Evolutionary conservation across 495 filamentous ascomycete species (phyloP).

Genomic region (Trichocladium antarcticum): DNA sequence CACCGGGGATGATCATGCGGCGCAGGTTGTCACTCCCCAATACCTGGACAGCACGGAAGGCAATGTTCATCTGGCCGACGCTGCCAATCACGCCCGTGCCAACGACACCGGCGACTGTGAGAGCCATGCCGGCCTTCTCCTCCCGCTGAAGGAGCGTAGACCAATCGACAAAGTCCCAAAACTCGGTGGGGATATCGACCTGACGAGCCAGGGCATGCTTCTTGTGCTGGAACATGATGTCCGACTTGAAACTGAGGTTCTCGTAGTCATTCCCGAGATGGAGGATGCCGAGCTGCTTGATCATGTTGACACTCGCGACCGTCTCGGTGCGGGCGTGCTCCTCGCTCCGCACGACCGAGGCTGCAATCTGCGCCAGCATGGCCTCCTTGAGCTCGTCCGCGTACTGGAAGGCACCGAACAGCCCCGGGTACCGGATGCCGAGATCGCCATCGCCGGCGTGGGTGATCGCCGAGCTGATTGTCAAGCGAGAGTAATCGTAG

Average conservation of each 20-base stretch:
- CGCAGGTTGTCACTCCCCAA: slow-evolving; percentile 77
- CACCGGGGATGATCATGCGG: slow-evolving; percentile 67
- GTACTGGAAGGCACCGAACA: slow-evolving; percentile 78
- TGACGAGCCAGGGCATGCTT: slow-evolving; percentile 69
- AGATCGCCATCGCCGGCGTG: slow-evolving; percentile 66
- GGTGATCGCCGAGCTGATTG: slow-evolving; percentile 57
- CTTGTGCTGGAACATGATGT: slow-evolving; percentile 83
- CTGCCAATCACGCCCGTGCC: slow-evolving; percentile 72
- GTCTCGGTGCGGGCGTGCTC: slow-evolving; percentile 71
- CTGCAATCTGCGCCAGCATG: slow-evolving; percentile 78
- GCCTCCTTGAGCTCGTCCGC: slow-evolving; percentile 86
- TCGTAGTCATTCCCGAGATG: slow-evolving; percentile 81
- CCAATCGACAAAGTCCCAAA: slow-evolving; percentile 90
- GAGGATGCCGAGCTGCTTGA: slow-evolving; percentile 75
- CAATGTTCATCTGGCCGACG: slow-evolving; percentile 79
- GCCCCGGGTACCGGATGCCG: slow-evolving; percentile 73
- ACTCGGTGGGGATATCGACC: slow-evolving; percentile 74
- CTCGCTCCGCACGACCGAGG: slow-evolving; percentile 67
- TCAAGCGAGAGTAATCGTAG: slow-evolving; percentile 67
- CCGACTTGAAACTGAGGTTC: slow-evolving; percentile 72
- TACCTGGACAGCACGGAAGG: slow-evolving; percentile 64
- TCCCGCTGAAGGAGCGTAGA: slow-evolving; percentile 71
- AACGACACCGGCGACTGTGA: slow-evolving; percentile 82
- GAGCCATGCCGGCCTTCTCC: slow-evolving; percentile 87
- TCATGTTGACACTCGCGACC: slow-evolving; percentile 68